Conservation (phyloP, 2,329 filamentous ascomycete species). For the Ophiostoma himal-ulmi region DNA sequence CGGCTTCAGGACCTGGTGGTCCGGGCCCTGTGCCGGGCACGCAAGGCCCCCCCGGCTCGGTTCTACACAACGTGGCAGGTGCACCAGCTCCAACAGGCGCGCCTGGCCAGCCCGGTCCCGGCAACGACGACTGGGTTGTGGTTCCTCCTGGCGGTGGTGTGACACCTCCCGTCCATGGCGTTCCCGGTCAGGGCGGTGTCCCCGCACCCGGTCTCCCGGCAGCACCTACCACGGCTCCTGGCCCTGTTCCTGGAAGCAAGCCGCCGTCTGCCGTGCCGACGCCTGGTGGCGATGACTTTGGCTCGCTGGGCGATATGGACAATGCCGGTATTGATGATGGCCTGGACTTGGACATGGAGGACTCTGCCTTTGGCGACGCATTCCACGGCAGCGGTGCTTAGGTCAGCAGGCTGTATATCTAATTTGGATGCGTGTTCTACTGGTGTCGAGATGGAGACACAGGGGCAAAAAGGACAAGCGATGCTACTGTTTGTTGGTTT, state of each 20-base stretch:
- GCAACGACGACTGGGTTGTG: conserved; percentile 64
- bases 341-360: conserved; percentile 66
- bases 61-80: neutral
- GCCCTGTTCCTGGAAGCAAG: conserved; percentile 30
- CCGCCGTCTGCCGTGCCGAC: conserved; percentile 41
- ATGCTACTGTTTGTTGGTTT: neutral
- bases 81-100: neutral
- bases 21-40: conserved; percentile 33
- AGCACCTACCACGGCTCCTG: neutral
- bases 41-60: neutral
- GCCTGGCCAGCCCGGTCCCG: conserved; percentile 4
- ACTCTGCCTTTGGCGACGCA: conserved; percentile 77
- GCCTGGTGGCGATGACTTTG: conserved; percentile 50
- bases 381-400: conserved; percentile 32
- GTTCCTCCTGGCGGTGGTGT: conserved; percentile 59
- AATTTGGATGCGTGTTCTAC: neutral
- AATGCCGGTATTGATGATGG: conserved; percentile 62
- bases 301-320: conserved; percentile 59
- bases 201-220: conserved; percentile 4
- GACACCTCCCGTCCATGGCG: conserved; percentile 29
- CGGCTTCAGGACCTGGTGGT: conserved; percentile 45
- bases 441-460: neutral
- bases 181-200: neutral
- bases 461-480: neutral
- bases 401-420: neutral